Conservation (phyloP, 805 yeast genomes). For the Candida boleticola region DNA sequence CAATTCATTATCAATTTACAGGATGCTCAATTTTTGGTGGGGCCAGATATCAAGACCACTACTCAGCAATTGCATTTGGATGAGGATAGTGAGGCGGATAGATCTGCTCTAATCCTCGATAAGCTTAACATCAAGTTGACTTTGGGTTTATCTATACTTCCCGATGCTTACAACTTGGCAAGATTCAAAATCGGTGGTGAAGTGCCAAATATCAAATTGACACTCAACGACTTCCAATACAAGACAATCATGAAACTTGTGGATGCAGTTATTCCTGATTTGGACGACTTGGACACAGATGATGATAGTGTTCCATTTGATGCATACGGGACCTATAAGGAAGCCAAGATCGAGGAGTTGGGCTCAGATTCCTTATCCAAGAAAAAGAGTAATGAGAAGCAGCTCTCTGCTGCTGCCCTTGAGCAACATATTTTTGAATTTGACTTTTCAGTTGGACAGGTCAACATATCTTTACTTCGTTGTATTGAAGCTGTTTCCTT, state of each 20-base stretch:
- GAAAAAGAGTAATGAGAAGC: background rate
- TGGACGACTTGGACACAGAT: slow-evolving; percentile 33
- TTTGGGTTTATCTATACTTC: slow-evolving; percentile 81
- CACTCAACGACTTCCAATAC: slow-evolving; percentile 86
- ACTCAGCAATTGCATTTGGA: slow-evolving; percentile 63
- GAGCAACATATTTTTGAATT: slow-evolving; percentile 71
- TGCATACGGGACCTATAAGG: slow-evolving; percentile 24
- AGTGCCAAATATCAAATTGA: slow-evolving; percentile 67
- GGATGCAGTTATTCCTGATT: slow-evolving; percentile 62
- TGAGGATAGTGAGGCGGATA: slow-evolving; percentile 25
- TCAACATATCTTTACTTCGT: slow-evolving; percentile 60
- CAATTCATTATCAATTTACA: slow-evolving; percentile 71
- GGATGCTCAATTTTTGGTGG: slow-evolving; percentile 87
- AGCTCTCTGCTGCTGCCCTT: slow-evolving; percentile 15
- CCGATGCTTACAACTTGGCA: slow-evolving; percentile 73
- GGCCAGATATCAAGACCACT: slow-evolving; percentile 75
- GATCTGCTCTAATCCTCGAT: slow-evolving; percentile 67
- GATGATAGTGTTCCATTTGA: slow-evolving; percentile 29
- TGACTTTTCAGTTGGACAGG: slow-evolving; percentile 62
- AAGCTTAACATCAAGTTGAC: slow-evolving; percentile 70
- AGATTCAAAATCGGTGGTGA: slow-evolving; percentile 71
- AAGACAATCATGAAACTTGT: slow-evolving; percentile 79
- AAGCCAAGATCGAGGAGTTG: slow-evolving; percentile 7
- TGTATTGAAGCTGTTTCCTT: slow-evolving; percentile 63
- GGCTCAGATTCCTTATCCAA: slow-evolving; percentile 2